A percentile compares a stretch with the other conserved stretches of the same genome.
phyloP scores from a whole-genome alignment of 805 yeast genomes.

The Starmerella lactis-condensi region DNA sequence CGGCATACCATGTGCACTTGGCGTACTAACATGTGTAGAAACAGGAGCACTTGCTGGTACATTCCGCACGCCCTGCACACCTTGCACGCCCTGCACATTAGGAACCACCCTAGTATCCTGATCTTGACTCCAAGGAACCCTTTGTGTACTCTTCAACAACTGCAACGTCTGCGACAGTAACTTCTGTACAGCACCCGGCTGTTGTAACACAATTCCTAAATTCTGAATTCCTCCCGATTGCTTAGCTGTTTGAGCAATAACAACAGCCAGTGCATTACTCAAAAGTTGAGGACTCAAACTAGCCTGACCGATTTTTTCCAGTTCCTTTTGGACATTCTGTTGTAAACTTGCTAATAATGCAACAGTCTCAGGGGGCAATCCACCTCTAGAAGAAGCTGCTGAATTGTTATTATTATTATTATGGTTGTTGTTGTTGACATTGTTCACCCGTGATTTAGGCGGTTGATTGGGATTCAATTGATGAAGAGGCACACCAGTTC shows the following conservation, averaged over 20 bases:
- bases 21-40: too few relatives aligned
- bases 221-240: slow-evolving; percentile 25
- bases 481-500: slow-evolving; percentile 12
- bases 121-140: too few relatives aligned
- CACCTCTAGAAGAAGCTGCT: too few relatives aligned
- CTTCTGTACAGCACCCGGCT: slow-evolving; percentile 14
- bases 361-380: slow-evolving; percentile 39
- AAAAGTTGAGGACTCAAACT: slow-evolving; percentile 62
- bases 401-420: too few relatives aligned
- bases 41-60: too few relatives aligned
- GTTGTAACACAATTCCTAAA: slow-evolving; percentile 13
- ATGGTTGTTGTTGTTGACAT: too few relatives aligned
- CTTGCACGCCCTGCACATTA: too few relatives aligned
- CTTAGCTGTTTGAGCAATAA: slow-evolving; percentile 79
- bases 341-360: slow-evolving; percentile 68
- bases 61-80: too few relatives aligned
- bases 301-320: slow-evolving; percentile 54
- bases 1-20: too few relatives aligned
- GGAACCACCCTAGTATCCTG: too few relatives aligned
- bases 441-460: neutral
- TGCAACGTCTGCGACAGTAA: slow-evolving; percentile 12
- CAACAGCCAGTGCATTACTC: slow-evolving; percentile 82
- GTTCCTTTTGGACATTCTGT: slow-evolving; percentile 63
- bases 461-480: slow-evolving; percentile 2
- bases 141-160: slow-evolving; percentile 12